Base-by-base conservation (phyloP, 2,329 filamentous ascomycete species). In the Drechslerella coelobrocha region DNA sequence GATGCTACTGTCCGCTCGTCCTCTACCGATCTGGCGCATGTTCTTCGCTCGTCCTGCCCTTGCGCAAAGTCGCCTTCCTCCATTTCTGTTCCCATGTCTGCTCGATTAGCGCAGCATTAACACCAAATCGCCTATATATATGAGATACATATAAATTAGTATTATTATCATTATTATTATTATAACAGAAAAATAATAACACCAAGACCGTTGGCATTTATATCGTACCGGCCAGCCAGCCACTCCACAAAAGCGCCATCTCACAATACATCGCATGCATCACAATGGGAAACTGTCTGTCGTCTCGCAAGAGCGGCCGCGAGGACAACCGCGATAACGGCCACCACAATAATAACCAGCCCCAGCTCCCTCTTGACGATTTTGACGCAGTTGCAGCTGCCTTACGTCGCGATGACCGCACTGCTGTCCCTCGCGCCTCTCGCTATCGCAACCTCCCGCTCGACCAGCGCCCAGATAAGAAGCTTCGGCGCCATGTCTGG, bases 281-380 rank as follows among this genome's bases (percentile, higher is more conserved):
- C 43, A 57, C 26, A 59, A 71, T 71, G 66, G 66, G 66, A 10
- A 62, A 59, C 29, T 71, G 66, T 55, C 53, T 71, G 55, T 71
- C 66, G 53, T 59, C 53, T 48, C 50, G 43, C 24, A 52, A 50
- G 17, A 27, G 53, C 21, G 59, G 31, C 41, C 23, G 41, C n/a
- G 24, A 45, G 8, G 27, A 37, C 2, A 12, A 68, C 55, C 39
- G 47, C 45, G 43, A 48, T n/a, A 31, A 48, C 19, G 17, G 27
- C 24, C 31, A 34, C 23, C 4, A 2, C 24, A 47, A 45, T 29
- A 45, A 45, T 14, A 47, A 57, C 34, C 6, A 23, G 4, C 14
- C 4, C 9, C n/a, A 37, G 7, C 4, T n/a, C n/a, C 2, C 9
- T 29, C 2, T 9, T 27, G 6, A 37, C 26, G 21, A 39, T 14